These are phyloP conservation scores for Globisporangium lucens DNA, from an alignment of 352 stramenopile genomes.

Conservation along the genomic window DNA sequence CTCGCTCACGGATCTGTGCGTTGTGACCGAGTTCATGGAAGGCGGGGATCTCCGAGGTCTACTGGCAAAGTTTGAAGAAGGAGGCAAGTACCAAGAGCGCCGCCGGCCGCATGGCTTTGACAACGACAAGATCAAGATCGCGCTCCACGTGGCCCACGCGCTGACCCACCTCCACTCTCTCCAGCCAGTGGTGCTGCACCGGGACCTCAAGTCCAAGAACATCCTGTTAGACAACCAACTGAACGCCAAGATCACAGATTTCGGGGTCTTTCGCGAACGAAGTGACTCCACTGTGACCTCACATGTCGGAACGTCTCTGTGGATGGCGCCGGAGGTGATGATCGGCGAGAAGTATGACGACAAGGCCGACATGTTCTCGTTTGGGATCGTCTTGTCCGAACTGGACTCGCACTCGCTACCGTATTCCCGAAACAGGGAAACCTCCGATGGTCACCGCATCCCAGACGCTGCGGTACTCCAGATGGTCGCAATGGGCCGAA, in stretches of 20 bases:
- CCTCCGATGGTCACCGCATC: conserved; percentile 21
- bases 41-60: conserved; percentile 35
- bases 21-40: conserved; percentile 40
- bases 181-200: conserved; percentile 33
- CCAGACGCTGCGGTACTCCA: conserved; percentile 37
- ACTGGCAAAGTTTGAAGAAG: conserved; percentile 19
- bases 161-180: conserved; percentile 49
- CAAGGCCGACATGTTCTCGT: conserved; percentile 51
- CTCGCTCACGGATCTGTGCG: conserved; percentile 37
- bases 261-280: conserved; percentile 43
- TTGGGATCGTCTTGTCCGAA: conserved; percentile 40
- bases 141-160: conserved; percentile 29
- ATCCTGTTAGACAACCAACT: conserved; percentile 33
- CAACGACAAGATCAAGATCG: conserved; percentile 29
- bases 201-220: conserved; percentile 53
- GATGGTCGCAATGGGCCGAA: conserved; percentile 27
- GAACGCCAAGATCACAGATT: conserved; percentile 59
- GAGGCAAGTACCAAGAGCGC: conserved; percentile 14
- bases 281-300: conserved; percentile 43
- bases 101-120: conserved; percentile 30
- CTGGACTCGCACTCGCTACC: conserved; percentile 44
- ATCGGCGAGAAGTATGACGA: conserved; percentile 41
- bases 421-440: conserved; percentile 32
- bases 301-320: conserved; percentile 46
- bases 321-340: conserved; percentile 63